phyloP scores from a whole-genome alignment of 495 filamentous ascomycete species.

The Penicillium ochrochloron region DNA sequence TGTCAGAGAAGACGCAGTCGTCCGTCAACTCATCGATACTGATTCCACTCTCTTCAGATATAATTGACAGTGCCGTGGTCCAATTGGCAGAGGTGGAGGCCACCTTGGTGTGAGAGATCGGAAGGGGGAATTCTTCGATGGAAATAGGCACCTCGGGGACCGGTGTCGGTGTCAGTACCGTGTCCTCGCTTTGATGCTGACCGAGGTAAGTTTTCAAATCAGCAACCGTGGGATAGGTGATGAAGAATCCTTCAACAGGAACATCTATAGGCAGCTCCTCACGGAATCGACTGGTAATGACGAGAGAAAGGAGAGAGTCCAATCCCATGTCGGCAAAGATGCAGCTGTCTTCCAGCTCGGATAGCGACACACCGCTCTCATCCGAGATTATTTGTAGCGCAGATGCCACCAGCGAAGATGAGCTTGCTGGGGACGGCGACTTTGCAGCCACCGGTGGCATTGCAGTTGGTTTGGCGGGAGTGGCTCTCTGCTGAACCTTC shows the following conservation, averaged over 20 bases:
- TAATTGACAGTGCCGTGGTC: background rate
- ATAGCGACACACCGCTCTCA: constrained; percentile 27
- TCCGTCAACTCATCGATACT: background rate
- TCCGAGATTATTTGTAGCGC: constrained; percentile 26
- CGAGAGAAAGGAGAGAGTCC: constrained; percentile 51
- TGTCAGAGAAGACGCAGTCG: background rate
- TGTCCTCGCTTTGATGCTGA: too few relatives aligned
- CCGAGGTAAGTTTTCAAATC: background rate
- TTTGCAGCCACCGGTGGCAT: background rate
- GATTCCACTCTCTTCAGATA: background rate
- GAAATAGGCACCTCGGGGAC: background rate
- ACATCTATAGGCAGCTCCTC: constrained; percentile 39
- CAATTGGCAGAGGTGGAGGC: background rate
- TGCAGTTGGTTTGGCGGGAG: background rate
- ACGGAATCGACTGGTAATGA: constrained; percentile 36
- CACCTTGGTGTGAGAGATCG: background rate
- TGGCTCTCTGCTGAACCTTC: background rate
- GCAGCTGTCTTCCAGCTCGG: constrained; percentile 37
- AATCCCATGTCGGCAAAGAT: constrained; percentile 53
- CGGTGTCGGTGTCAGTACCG: background rate
- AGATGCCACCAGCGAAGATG: background rate
- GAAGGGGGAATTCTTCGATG: background rate
- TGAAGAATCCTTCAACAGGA: constrained; percentile 50
- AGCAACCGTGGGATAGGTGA: constrained; percentile 47
- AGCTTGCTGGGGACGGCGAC: background rate